A percentile compares a stretch with the other conserved stretches of the same genome.
Evolutionary conservation across 108 stramenopile species (phyloP).

Genomic region (Pseudonitzschia multistriata): DNA sequence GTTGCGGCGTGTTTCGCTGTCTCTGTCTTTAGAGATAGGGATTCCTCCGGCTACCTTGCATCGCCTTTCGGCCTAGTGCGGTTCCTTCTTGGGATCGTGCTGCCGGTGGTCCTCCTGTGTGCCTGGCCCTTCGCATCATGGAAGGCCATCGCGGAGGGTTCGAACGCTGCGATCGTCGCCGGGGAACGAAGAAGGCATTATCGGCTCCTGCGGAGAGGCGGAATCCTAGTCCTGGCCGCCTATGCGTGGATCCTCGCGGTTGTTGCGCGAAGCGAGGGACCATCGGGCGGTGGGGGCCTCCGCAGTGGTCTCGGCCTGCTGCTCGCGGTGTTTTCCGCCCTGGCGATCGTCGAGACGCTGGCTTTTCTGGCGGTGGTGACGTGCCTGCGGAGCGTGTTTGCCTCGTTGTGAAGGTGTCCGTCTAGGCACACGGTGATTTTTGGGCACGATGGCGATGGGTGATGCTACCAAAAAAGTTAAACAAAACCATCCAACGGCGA

Average conservation of each 20-base stretch:
- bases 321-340: background rate
- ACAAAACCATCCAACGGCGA: no score
- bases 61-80: background rate
- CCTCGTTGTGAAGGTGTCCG: no score
- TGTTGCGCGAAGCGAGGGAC: no score
- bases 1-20: background rate
- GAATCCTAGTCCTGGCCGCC: background rate
- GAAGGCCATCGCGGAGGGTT: background rate
- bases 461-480: no score
- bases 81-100: background rate
- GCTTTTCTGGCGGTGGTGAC: background rate
- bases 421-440: background rate
- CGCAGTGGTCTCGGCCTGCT: background rate
- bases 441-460: no score
- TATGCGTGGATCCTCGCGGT: background rate
- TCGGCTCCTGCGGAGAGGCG: background rate
- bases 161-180: background rate
- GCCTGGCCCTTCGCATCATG: constrained; percentile 3
- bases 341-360: background rate
- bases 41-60: background rate
- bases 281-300: background rate
- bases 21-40: background rate
- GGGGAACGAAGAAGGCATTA: background rate
- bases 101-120: background rate
- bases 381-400: background rate